Percentiles rank a stretch among this genome's conserved stretches.
These are phyloP conservation scores for Saxispiralis lemnorum DNA, from an alignment of 495 filamentous ascomycete genomes.

Conservation along the genomic window DNA sequence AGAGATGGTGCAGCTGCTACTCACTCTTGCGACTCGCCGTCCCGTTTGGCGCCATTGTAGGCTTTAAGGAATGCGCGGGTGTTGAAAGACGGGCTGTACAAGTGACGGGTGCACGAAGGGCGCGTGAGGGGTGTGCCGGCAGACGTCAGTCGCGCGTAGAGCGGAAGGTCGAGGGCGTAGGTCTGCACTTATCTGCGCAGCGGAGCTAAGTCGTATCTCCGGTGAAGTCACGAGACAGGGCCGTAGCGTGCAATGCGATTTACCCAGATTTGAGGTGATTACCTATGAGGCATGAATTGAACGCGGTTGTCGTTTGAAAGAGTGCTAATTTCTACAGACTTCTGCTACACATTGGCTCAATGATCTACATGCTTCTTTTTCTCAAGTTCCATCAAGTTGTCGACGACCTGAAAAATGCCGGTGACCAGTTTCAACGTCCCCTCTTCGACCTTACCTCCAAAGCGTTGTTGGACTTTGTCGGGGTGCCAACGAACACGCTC, in stretches of 20 bases:
- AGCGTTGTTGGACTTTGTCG: constrained; percentile 88
- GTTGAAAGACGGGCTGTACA: too few relatives aligned
- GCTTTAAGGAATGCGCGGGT: not conserved
- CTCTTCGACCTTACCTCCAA: constrained; percentile 50
- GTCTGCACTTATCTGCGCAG: too few relatives aligned
- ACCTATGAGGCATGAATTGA: too few relatives aligned
- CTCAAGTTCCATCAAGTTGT: constrained; percentile 49
- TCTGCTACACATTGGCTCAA: not conserved
- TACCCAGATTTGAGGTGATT: too few relatives aligned
- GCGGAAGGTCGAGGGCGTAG: too few relatives aligned
- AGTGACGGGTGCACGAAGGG: too few relatives aligned
- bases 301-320: not conserved
- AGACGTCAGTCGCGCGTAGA: too few relatives aligned
- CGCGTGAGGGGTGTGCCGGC: too few relatives aligned
- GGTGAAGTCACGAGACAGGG: too few relatives aligned
- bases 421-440: constrained; percentile 62
- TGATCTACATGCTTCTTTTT: constrained; percentile 3
- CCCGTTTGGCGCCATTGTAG: constrained; percentile 10
- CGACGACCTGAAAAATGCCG: constrained; percentile 79
- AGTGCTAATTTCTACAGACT: too few relatives aligned
- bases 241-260: too few relatives aligned
- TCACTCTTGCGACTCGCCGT: constrained; percentile 9
- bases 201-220: too few relatives aligned
- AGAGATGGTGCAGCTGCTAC: not conserved
- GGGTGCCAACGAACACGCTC: constrained; percentile 94